Evolutionary conservation across 2,329 filamentous ascomycete genomes (phyloP).

Genomic region (Microdochium paspali): DNA sequence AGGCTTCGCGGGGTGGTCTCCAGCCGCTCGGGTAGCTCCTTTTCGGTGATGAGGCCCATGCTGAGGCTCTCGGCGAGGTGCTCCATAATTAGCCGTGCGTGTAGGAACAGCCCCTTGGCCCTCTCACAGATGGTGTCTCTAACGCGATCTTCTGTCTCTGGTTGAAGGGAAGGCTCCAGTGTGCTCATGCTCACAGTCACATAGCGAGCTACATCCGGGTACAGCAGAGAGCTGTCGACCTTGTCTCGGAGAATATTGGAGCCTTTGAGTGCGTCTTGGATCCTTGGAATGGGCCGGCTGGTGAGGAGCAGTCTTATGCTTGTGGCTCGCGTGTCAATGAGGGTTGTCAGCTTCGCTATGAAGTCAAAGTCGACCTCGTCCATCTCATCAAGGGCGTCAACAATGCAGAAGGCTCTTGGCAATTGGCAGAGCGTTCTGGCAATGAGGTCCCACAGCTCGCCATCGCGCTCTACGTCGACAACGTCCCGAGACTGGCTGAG

Average conservation of each 20-base stretch:
- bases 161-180: not conserved
- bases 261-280: slow-evolving; percentile 20
- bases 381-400: slow-evolving; percentile 38
- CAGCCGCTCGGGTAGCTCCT: not conserved
- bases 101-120: not conserved
- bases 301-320: slow-evolving; percentile 32
- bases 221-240: slow-evolving; percentile 24
- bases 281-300: slow-evolving; percentile 24
- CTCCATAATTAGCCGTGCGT: not conserved
- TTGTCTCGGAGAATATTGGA: slow-evolving; percentile 19
- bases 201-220: slow-evolving; percentile 28
- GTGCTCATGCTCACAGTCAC: slow-evolving; percentile 10
- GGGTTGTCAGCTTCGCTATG: slow-evolving; percentile 17
- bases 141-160: not conserved
- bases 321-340: slow-evolving; percentile 19
- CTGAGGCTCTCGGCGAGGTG: not conserved
- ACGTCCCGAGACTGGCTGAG: slow-evolving; percentile 2
- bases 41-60: not conserved
- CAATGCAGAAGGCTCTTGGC: slow-evolving; percentile 25
- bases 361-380: slow-evolving; percentile 25
- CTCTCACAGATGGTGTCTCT: not conserved
- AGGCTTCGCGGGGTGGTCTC: not conserved
- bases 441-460: slow-evolving; percentile 21
- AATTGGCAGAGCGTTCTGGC: slow-evolving; percentile 10
- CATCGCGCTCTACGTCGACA: slow-evolving; percentile 8